Evolutionary conservation across 805 yeast species (phyloP).

Genomic region (Huiozyma naganishii): DNA sequence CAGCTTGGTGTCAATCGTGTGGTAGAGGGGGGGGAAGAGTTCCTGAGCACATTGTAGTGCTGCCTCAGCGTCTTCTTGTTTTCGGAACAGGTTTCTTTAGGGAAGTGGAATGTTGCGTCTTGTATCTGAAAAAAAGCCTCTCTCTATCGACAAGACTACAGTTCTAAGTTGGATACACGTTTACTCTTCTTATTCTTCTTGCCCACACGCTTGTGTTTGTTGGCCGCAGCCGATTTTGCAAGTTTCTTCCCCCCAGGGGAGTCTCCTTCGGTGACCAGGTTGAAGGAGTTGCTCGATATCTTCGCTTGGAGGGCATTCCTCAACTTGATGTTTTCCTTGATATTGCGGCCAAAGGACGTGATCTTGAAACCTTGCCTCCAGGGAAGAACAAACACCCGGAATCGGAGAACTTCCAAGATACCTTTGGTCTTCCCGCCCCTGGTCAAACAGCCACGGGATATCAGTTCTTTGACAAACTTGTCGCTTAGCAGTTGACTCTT

Average conservation of each 20-base stretch:
- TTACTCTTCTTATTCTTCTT: conserved; percentile 9
- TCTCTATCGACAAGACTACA: neutral
- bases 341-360: conserved; percentile 15
- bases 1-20: too few relatives aligned
- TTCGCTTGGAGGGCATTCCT: conserved; percentile 11
- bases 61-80: too few relatives aligned
- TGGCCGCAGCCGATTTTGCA: neutral
- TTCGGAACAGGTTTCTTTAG: too few relatives aligned
- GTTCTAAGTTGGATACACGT: conserved; percentile 5
- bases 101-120: too few relatives aligned
- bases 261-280: too few relatives aligned
- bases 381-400: conserved; percentile 13
- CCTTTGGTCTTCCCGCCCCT: conserved; percentile 9
- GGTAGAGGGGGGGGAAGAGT: too few relatives aligned
- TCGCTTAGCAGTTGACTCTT: conserved; percentile 7
- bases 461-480: conserved; percentile 7
- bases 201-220: neutral
- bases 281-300: conserved; percentile 4
- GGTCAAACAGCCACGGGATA: neutral
- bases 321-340: conserved; percentile 15
- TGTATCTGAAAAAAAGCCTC: too few relatives aligned
- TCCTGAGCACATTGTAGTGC: too few relatives aligned
- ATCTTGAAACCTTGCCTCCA: conserved; percentile 16
- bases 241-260: too few relatives aligned
- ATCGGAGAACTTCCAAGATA: conserved; percentile 12